Evolutionary conservation across 2,329 filamentous ascomycete genomes (phyloP).

Genomic region (Aspergillus awamori): DNA sequence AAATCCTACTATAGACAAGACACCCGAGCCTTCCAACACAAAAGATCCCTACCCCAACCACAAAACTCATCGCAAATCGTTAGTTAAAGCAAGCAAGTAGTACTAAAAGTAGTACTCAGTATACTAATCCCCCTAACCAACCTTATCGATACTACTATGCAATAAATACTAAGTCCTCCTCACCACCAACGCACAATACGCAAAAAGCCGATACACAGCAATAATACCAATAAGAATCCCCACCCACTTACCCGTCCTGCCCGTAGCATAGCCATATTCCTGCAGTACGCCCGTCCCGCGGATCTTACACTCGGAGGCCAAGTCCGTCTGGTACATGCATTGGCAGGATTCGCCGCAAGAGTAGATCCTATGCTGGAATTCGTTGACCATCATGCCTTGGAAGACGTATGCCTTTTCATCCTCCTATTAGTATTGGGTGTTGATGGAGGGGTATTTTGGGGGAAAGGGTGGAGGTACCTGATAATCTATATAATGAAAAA

Average conservation of each 20-base stretch:
- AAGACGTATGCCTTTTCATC: constrained; percentile 70
- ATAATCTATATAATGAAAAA: constrained; percentile 88
- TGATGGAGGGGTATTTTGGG: neutral
- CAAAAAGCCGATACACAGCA: constrained; percentile 69
- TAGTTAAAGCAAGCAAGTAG: too few species aligned
- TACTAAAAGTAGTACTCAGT: too few species aligned
- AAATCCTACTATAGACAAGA: neutral
- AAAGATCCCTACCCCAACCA: too few species aligned
- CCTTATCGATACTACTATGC: too few species aligned
- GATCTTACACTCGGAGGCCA: constrained; percentile 69
- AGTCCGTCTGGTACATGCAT: constrained; percentile 70
- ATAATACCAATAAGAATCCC: constrained; percentile 80
- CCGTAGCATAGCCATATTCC: constrained; percentile 69
- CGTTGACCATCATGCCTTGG: constrained; percentile 91
- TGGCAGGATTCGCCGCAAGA: constrained; percentile 61
- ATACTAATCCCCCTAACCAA: too few species aligned
- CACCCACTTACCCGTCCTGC: constrained; percentile 67
- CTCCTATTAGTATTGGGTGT: constrained; percentile 19
- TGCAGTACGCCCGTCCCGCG: constrained; percentile 70
- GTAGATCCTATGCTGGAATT: constrained; percentile 70
- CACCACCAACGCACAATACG: constrained; percentile 61
- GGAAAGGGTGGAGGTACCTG: constrained; percentile 51
- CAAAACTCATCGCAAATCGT: too few species aligned
- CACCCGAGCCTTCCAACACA: too few species aligned
- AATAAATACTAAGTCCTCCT: constrained; percentile 11